Conservation (phyloP, 257 asterid species). For the Schizonepeta tenuifolia region DNA sequence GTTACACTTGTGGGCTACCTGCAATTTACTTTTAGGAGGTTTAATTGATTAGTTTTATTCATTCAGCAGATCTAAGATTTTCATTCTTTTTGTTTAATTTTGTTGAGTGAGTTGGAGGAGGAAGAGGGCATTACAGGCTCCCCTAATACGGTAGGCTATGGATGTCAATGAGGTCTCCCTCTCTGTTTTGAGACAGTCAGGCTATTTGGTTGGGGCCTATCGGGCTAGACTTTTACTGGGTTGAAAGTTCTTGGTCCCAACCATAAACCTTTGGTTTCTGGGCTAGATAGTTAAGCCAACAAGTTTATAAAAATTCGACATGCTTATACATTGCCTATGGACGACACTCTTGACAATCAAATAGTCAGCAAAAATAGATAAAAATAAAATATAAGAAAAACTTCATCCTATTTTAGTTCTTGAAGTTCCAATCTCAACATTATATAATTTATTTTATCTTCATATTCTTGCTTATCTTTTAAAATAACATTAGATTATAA, state of each 20-base stretch:
- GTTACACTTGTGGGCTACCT: constrained; percentile 2
- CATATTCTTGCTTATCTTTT: not conserved
- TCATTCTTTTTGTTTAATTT: constrained; percentile 13
- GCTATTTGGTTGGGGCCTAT: not conserved
- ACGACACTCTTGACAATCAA: not conserved
- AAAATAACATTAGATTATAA: too few relatives aligned
- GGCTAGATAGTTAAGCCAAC: not conserved
- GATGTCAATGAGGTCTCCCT: not conserved
- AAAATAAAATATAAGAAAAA: not conserved
- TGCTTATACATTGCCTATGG: not conserved
- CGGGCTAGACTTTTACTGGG: not conserved
- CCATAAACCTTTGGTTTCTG: not conserved
- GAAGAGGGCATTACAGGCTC: not conserved
- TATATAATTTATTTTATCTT: not conserved
- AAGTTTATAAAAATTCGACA: not conserved
- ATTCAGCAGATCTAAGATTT: constrained; percentile 10
- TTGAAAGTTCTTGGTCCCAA: not conserved
- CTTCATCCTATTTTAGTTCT: not conserved
- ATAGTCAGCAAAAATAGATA: not conserved
- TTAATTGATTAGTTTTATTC: constrained; percentile 7
- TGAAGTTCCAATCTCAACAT: not conserved
- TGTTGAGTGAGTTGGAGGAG: not conserved
- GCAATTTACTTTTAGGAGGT: constrained; percentile 3
- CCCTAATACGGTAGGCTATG: not conserved
- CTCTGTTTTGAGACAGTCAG: not conserved